Base-by-base conservation (phyloP, 768 basidiomycete genomes). In the Kwoniella heveanensis region DNA sequence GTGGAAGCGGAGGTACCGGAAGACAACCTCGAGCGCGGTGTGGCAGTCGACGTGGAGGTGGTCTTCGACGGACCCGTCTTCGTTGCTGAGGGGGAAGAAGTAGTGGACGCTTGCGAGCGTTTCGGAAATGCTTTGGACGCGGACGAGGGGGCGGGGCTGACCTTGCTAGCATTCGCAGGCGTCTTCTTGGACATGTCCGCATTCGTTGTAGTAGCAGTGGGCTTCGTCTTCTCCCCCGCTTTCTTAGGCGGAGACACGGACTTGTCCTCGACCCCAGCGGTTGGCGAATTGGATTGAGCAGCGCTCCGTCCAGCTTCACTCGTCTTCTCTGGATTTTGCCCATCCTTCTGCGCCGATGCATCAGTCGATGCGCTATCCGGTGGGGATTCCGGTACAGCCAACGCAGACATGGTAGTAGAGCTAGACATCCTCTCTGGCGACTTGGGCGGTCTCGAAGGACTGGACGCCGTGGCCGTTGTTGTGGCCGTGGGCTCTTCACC, bases 371-470 rank as follows among this genome's bases (percentile, higher is more conserved):
- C 36, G 22, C 10, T 24, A 15, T 36, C 19, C 22, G 25, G 2
- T 10, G 22, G 25, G 19, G 54, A 12, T 24, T 48, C 19, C 24
- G 57, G 57, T n/a, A 58, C 39, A 49, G 57, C 47, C 17, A 58
- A 50, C n/a, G 60, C 17, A 26, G 60, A 53, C 60, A 61, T 54
- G 60, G 53, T 36, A 24, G 27, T 46, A 10, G 60, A 13, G 21
- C 26, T 61, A 7, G 60, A 61, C 37, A 61, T 15, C 46, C 60
- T 17, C 29, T 61, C 54, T 7, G 60, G 60, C 27, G 60, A 61
- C 32, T 61, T 61, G 6, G 60, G 60, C 25, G 60, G 60, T 29
- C 50, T 53, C n/a, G 51, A 52, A 8, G 60, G 60, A 53, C 57
- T 58, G 13, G 39, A 44, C 39, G 39, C 39, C 10, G 39, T n/a